Evolutionary conservation across 2,329 filamentous ascomycete genomes (phyloP).

Genomic region (Magnaporthiopsis poae): DNA sequence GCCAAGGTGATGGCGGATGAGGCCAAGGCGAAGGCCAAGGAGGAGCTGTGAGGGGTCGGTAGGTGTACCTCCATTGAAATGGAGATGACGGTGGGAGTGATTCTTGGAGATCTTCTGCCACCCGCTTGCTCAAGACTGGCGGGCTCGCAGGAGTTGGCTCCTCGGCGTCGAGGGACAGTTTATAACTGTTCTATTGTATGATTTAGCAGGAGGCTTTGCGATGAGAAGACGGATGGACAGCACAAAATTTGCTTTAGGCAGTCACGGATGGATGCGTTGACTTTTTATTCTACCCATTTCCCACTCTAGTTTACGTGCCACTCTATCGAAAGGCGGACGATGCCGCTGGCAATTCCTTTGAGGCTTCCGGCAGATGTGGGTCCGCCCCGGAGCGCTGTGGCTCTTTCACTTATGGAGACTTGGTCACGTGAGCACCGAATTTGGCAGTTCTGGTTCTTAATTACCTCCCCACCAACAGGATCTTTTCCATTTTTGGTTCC

Average conservation of each 20-base stretch:
- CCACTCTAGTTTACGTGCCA: too few relatives aligned
- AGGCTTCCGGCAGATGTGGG: too few relatives aligned
- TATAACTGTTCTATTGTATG: background rate
- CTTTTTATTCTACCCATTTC: background rate
- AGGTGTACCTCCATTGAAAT: background rate
- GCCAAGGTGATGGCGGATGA: constrained; percentile 22
- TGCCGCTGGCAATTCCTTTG: too few relatives aligned
- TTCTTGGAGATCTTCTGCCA: background rate
- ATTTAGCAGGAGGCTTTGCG: background rate
- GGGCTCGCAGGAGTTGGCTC: background rate
- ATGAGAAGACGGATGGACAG: background rate
- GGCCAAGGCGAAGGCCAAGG: constrained; percentile 28
- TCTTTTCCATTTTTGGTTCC: too few relatives aligned
- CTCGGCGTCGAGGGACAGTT: background rate
- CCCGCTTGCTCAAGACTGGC: background rate
- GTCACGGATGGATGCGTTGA: background rate
- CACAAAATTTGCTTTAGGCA: background rate
- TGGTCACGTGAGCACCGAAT: too few relatives aligned
- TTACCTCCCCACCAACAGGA: too few relatives aligned
- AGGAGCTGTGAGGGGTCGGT: constrained; percentile 35
- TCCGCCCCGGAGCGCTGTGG: too few relatives aligned
- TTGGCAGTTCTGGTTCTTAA: too few relatives aligned
- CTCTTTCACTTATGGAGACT: too few relatives aligned
- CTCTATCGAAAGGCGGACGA: too few relatives aligned
- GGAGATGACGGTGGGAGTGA: background rate